Conservation (phyloP, 805 yeast genomes). For the Ogataea thermomethanolica region DNA sequence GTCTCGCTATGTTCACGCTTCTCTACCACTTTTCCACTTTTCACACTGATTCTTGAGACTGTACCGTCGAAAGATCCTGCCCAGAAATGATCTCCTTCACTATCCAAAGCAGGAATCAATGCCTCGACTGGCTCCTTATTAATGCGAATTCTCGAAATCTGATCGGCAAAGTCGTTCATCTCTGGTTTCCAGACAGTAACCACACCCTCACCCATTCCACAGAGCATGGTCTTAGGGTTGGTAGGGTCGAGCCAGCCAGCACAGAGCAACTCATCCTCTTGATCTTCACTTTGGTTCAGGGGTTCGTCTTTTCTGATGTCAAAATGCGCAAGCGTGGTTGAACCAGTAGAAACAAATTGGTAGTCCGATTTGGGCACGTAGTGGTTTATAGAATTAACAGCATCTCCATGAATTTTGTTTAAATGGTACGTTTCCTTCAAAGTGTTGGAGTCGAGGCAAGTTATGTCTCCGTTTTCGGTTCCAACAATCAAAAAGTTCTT, state of each 20-base stretch:
- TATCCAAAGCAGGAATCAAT: constrained; percentile 53
- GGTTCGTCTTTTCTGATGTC: constrained; percentile 66
- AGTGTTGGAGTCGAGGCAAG: constrained; percentile 57
- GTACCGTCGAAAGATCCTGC: constrained; percentile 78
- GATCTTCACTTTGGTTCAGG: constrained; percentile 72
- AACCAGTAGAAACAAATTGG: constrained; percentile 76
- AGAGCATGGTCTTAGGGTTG: constrained; percentile 48
- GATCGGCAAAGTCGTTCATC: constrained; percentile 69
- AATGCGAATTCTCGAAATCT: constrained; percentile 70
- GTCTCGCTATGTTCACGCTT: constrained; percentile 59
- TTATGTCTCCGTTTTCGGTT: constrained; percentile 67
- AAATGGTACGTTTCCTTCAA: constrained; percentile 46
- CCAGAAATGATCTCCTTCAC: constrained; percentile 58
- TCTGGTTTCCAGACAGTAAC: constrained; percentile 81
- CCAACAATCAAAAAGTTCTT: constrained; percentile 53
- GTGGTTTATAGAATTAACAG: constrained; percentile 69
- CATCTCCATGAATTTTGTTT: constrained; percentile 64
- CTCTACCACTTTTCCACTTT: constrained; percentile 60
- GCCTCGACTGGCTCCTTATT: constrained; percentile 66
- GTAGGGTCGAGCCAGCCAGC: constrained; percentile 65
- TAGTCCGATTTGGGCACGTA: constrained; percentile 71
- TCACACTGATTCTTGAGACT: constrained; percentile 63
- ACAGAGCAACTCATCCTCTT: constrained; percentile 86
- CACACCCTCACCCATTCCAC: constrained; percentile 90
- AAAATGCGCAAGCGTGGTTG: constrained; percentile 73